phyloP scores from a whole-genome alignment of 1,139 yeast genomes.

The Ogataea hybrid region DNA sequence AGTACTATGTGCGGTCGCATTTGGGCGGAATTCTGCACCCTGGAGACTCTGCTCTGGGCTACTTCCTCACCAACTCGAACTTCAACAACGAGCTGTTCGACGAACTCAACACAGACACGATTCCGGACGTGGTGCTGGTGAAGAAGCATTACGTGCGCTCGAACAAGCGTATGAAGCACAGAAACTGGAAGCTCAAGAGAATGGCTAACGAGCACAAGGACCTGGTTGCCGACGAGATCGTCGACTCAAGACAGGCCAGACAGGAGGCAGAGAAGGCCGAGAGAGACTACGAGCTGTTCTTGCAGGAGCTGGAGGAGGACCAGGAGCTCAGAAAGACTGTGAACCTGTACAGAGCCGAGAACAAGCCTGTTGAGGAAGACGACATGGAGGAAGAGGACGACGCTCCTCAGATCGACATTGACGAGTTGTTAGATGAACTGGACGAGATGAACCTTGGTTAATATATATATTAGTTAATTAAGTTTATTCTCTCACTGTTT shows the following conservation, averaged over 20 bases:
- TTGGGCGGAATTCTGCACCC: too few species aligned
- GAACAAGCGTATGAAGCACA: conserved; percentile 68
- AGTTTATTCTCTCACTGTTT: conserved; percentile 3
- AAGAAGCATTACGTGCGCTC: conserved; percentile 89
- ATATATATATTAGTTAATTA: conserved; percentile 1
- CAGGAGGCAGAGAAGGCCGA: too few species aligned
- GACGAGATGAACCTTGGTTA: conserved; percentile 87
- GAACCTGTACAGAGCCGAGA: conserved; percentile 75
- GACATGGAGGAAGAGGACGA: conserved; percentile 50
- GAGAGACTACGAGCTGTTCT: conserved; percentile 90
- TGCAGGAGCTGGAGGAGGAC: conserved; percentile 97
- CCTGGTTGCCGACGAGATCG: too few species aligned
- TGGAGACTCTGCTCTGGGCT: too few species aligned
- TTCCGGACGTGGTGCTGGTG: conserved; percentile 89
- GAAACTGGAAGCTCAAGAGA: too few species aligned
- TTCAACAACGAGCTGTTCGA: conserved; percentile 85
- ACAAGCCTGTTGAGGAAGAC: conserved; percentile 35
- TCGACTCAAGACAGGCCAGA: too few species aligned
- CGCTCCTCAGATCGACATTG: conserved; percentile 74
- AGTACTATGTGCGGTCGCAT: too few species aligned
- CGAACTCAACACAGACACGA: conserved; percentile 53
- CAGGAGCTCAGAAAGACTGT: conserved; percentile 89
- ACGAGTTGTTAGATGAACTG: conserved; percentile 84
- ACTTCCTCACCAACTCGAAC: too few species aligned
- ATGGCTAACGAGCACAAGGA: too few species aligned